phyloP scores from a whole-genome alignment of 371 early-diverging fungal species.

The Mortierella sp. region DNA sequence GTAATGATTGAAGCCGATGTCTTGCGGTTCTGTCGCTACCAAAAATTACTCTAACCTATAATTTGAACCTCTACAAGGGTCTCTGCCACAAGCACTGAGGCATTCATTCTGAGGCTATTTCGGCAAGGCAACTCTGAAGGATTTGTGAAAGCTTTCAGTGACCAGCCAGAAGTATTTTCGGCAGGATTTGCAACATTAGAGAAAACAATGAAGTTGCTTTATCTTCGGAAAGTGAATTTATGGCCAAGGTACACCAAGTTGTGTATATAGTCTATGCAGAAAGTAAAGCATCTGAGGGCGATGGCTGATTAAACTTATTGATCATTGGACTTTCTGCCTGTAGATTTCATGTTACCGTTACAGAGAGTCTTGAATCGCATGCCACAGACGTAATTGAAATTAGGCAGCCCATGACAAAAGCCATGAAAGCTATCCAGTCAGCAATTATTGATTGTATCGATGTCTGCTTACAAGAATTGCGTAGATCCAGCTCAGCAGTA shows the following conservation, averaged over 20 bases:
- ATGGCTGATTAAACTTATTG: neutral
- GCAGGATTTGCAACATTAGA: conserved; percentile 90
- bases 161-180: conserved; percentile 82
- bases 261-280: no score
- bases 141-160: conserved; percentile 96
- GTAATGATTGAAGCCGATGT: conserved; percentile 17
- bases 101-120: conserved; percentile 87
- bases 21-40: neutral
- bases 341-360: conserved; percentile 82
- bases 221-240: conserved; percentile 83
- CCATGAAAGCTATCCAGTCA: conserved; percentile 88
- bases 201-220: conserved; percentile 83
- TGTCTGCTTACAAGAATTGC: conserved; percentile 82
- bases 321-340: neutral
- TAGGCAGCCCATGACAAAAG: conserved; percentile 81
- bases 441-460: conserved; percentile 90
- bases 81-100: conserved; percentile 84
- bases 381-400: conserved; percentile 82
- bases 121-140: conserved; percentile 85
- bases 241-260: conserved; percentile 81
- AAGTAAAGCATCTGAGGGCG: neutral
- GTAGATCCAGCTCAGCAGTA: conserved; percentile 72
- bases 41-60: neutral
- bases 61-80: conserved; percentile 61
- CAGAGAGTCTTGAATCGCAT: conserved; percentile 68